Base-by-base conservation (phyloP, 106 monocot genomes). In the Dioscorea alata region DNA sequence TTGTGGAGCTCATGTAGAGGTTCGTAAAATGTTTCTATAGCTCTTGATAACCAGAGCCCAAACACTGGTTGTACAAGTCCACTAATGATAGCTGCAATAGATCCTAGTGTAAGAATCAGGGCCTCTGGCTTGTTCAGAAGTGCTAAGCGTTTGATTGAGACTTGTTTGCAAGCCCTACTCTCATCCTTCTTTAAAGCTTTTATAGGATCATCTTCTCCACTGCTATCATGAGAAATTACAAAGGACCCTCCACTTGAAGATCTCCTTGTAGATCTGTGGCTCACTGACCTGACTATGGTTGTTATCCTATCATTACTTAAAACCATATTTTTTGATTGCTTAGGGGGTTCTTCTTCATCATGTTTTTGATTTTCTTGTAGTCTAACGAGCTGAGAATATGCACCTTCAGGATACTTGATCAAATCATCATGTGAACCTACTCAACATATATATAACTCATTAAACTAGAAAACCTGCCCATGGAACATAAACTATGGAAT, bases 71-170 rank as follows among this genome's bases (percentile, higher is more conserved):
- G 76, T 1, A 72, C 48, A 28, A 78, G 51, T 61, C 91, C 91
- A 54, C 82, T 67, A 4, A 79, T 23, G 23, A 53, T 49, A 14
- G 87, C 88, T 49, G 83, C 74, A 70, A 83, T 52, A 6, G 75
- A 22, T 22, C 85, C 91, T 8, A 88, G 9, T n/a, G 80, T 5
- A 23, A 92, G 74, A 59, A 85, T 35, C 16, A 78, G 88, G 13
- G 78, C 18, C 69, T 92, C 88, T 13, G 82, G 91, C 75, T 85
- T 92, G 80, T 92, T 92, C 4, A 92, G 73, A 34, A 54, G 66
- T 17, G 70, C 65, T 8, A 90, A 22, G 23, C 90, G 52, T 67
- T 68, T 67, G 13, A 89, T 22, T 6, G 88, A 67, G 51, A 82
- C 88, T 23, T 64, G 63, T 59, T 84, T 70, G 16, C 22, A n/a